Conservation (phyloP, 2,329 filamentous ascomycete genomes). For the Alternaria brassicae region DNA sequence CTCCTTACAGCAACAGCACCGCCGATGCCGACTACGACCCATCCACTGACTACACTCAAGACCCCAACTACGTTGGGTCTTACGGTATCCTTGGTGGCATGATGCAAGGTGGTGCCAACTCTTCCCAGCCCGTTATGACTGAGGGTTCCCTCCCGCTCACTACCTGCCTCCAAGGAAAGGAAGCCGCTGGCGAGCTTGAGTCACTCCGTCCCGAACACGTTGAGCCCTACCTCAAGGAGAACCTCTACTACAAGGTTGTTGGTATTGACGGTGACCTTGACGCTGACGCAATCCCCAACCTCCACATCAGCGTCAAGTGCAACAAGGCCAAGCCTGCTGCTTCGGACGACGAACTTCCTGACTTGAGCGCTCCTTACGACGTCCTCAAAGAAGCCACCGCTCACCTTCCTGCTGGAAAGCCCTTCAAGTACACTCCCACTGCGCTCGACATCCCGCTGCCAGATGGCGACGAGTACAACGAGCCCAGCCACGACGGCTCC, state of each 20-base stretch:
- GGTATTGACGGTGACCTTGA: conserved; percentile 41
- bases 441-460: conserved; percentile 30
- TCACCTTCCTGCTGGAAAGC: conserved; percentile 40
- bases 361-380: conserved; percentile 36
- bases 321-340: conserved; percentile 39
- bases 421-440: conserved; percentile 35
- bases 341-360: conserved; percentile 37
- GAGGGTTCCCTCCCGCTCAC: conserved; percentile 45
- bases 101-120: conserved; percentile 34
- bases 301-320: conserved; percentile 45
- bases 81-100: conserved; percentile 43
- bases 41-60: conserved; percentile 36
- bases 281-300: conserved; percentile 38
- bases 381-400: conserved; percentile 36
- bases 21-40: conserved; percentile 36
- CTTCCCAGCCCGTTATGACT: conserved; percentile 37
- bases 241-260: conserved; percentile 48
- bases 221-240: conserved; percentile 42
- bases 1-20: conserved; percentile 28
- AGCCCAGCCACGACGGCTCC: conserved; percentile 10
- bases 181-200: conserved; percentile 39
- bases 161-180: conserved; percentile 44
- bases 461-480: conserved; percentile 22
- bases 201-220: conserved; percentile 43
- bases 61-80: conserved; percentile 44